Evolutionary conservation across 192 early-diverging fungal species (phyloP).

Genomic region (Coemansia sp.): DNA sequence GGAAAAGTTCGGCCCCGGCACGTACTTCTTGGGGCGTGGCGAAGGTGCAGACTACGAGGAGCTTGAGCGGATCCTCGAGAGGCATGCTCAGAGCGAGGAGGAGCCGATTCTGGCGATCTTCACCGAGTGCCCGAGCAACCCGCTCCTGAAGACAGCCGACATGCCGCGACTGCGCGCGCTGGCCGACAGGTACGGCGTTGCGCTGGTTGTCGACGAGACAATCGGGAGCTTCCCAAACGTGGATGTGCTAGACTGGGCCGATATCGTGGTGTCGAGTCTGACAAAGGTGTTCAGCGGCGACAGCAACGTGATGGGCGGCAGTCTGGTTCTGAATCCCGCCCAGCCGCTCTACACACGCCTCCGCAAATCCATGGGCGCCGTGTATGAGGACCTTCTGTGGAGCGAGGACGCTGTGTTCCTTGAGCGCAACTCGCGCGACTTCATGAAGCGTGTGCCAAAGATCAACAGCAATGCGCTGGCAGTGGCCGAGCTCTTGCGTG

Average conservation of each 20-base stretch:
- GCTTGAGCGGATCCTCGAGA: conserved; percentile 64
- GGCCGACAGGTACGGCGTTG: conserved; percentile 72
- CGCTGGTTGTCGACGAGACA: conserved; percentile 92
- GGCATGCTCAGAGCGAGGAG: conserved; percentile 20
- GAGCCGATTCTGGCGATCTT: conserved; percentile 80
- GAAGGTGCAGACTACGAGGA: conserved; percentile 71
- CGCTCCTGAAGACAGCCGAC: conserved; percentile 82
- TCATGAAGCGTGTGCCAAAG: conserved; percentile 65
- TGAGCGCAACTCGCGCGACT: conserved; percentile 91
- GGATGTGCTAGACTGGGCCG: conserved; percentile 71
- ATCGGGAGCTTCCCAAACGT: conserved; percentile 94
- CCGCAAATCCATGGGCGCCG: conserved; percentile 53
- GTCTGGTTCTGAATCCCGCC: conserved; percentile 79
- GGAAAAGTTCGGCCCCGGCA: conserved; percentile 91
- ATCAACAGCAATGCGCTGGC: conserved; percentile 84
- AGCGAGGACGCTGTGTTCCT: conserved; percentile 92
- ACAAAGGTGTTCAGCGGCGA: conserved; percentile 97
- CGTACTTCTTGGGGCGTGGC: conserved; percentile 85
- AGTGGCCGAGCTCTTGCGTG: conserved; percentile 67
- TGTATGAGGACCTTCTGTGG: conserved; percentile 87
- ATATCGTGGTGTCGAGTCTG: conserved; percentile 86
- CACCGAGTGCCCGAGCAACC: conserved; percentile 94
- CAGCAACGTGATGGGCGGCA: conserved; percentile 97
- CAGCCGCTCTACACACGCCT: conserved; percentile 58
- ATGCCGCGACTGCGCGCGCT: conserved; percentile 70